Evolutionary conservation across 352 stramenopile species (phyloP).

Genomic region (Globisporangium okanoganense): DNA sequence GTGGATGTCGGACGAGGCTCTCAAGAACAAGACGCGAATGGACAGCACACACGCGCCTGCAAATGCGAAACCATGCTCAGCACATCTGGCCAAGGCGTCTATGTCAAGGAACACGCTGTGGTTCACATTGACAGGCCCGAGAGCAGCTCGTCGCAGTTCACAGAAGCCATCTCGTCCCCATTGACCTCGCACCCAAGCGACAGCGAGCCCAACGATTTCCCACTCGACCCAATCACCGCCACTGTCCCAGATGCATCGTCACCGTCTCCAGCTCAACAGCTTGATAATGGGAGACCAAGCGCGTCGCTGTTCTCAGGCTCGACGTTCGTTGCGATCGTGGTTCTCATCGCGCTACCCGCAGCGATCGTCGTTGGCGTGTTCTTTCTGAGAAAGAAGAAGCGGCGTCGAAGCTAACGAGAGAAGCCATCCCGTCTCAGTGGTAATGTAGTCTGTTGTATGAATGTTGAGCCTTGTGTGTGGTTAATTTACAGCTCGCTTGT

Average conservation of each 20-base stretch:
- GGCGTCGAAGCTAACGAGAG: not conserved
- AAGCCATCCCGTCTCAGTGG: not conserved
- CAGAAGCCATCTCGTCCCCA: not conserved
- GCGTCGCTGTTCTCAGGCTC: slow-evolving; percentile 11
- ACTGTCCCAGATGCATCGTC: not conserved
- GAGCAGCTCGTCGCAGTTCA: not conserved
- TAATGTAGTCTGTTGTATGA: not conserved
- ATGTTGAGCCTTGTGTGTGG: not conserved
- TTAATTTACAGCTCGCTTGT: not conserved
- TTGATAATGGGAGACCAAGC: not conserved
- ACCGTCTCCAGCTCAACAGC: not conserved
- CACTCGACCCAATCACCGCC: not conserved
- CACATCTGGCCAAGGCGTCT: not conserved
- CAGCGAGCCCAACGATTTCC: not conserved
- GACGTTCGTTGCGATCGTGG: slow-evolving; percentile 11
- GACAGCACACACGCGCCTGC: not conserved
- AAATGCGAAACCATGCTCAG: not conserved
- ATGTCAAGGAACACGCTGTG: not conserved
- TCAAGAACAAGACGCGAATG: not conserved
- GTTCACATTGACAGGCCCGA: not conserved
- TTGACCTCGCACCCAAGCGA: not conserved
- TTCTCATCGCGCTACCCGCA: slow-evolving; percentile 10
- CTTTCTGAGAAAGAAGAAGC: slow-evolving; percentile 5
- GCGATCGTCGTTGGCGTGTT: slow-evolving; percentile 17
- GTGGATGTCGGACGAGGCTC: not conserved